Percentiles rank a stretch among this genome's conserved stretches.
These are phyloP conservation scores for Botrytis fragariae DNA, from an alignment of 2,329 filamentous ascomycete species.

Conservation along the genomic window DNA sequence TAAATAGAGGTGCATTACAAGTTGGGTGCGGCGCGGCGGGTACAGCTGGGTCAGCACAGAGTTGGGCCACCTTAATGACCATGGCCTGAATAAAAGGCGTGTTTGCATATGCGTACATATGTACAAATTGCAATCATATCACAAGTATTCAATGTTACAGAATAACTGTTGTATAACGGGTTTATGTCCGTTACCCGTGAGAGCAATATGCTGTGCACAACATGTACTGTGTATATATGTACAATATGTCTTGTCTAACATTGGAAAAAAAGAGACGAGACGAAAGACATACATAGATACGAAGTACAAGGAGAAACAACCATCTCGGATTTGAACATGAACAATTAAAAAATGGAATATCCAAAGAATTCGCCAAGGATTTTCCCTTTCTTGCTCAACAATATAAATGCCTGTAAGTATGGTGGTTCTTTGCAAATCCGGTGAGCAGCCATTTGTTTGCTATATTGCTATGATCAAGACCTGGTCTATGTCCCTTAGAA, in stretches of 20 bases:
- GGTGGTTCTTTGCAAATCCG: background rate
- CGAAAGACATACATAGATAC: background rate
- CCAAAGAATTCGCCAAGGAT: background rate
- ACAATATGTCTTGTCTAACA: background rate
- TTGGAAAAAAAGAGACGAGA: background rate
- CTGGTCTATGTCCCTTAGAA: background rate
- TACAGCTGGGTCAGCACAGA: background rate
- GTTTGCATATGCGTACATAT: background rate
- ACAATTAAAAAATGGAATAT: background rate
- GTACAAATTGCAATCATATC: background rate
- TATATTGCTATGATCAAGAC: constrained; percentile 12
- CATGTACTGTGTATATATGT: background rate
- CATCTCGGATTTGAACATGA: background rate
- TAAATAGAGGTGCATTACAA: background rate
- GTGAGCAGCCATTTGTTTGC: background rate
- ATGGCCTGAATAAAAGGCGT: constrained; percentile 1
- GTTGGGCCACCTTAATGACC: background rate
- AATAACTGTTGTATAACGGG: constrained; percentile 9
- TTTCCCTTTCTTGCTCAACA: background rate
- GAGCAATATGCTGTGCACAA: background rate
- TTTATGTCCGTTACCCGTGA: constrained; percentile 13
- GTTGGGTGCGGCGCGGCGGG: background rate
- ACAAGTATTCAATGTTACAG: background rate
- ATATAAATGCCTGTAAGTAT: constrained; percentile 5
- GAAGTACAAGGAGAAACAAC: background rate